Percentiles rank a stretch among this genome's conserved stretches.
Conservation (phyloP, 768 basidiomycete genomes). For the Termitomyces sp. region DNA sequence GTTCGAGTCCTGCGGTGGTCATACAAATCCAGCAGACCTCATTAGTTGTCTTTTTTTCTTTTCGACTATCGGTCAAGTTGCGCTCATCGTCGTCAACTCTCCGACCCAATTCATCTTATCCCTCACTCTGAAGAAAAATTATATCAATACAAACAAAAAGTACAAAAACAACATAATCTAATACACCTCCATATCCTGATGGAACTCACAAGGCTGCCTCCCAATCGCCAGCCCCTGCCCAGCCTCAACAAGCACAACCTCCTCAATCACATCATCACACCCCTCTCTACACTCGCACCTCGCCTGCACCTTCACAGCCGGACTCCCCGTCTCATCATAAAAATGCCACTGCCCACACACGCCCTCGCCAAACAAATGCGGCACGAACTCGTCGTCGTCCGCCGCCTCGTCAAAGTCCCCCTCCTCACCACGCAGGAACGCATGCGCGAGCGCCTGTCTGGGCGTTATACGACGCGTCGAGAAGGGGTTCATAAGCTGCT, state of each 20-base stretch:
- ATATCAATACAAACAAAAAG: constrained; percentile 9
- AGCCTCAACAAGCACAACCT: constrained; percentile 31
- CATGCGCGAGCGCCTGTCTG: constrained; percentile 70
- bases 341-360: constrained; percentile 64
- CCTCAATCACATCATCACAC: constrained; percentile 27
- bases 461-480: constrained; percentile 78
- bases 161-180: constrained; percentile 4
- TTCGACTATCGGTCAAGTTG: not conserved
- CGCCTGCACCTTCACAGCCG: constrained; percentile 44
- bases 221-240: constrained; percentile 63
- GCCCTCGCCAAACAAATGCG: constrained; percentile 61
- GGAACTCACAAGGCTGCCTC: constrained; percentile 60
- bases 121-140: not conserved
- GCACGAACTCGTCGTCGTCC: constrained; percentile 67
- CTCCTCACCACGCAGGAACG: constrained; percentile 56
- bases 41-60: not conserved
- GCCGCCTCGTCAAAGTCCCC: constrained; percentile 31
- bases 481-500: constrained; percentile 72
- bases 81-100: not conserved
- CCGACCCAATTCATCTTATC: not conserved
- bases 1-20: constrained; percentile 96
- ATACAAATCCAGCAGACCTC: too few relatives aligned
- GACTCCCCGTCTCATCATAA: constrained; percentile 55
- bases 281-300: constrained; percentile 29
- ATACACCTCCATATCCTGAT: constrained; percentile 33